Evolutionary conservation across 495 filamentous ascomycete genomes (phyloP), one percentile per base, ranked within the genome.

Genomic region (Pseudevernia furfuracea): DNA sequence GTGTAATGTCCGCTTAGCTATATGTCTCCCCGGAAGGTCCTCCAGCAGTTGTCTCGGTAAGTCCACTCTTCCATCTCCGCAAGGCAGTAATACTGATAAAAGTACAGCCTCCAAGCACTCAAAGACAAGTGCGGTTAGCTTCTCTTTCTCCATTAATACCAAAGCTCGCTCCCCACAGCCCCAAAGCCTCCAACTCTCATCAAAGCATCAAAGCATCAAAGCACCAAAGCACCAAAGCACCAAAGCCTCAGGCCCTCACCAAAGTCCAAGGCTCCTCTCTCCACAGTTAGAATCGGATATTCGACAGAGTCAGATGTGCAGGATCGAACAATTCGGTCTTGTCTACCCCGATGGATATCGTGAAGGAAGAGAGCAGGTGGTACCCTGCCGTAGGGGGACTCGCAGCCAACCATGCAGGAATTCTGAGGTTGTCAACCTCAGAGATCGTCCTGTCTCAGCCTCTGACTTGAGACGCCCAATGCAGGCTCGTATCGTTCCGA

Each of bases 1-100:
- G 62, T 61, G 66, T 55, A 25, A 68, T 65, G 62, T 60, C 34
- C 56, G 62, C 66, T 64, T 68, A 62, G 49, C 58, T 68, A 38
- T 41, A 68, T 68, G 66, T 63, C 57, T 65, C 41, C 66, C 21
- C 14, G 28, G n/a, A 34, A 49, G 21, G 43, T 60, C 23, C 57
- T 49, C 36, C 43, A 60, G 63, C 63, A 65, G 30, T 60, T 52
- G 63, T 65, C 63, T 46, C 56, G 55, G 56, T 58, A 60, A 38
- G 30, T 19, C 49, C 56, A 36, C 32, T 39, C 30, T 34, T 28
- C 23, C 39, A 25, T 58, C 19, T 44, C 48, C 48, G 59, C 41
- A 60, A 48, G 57, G 23, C 39, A 46, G 30, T 30, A 15, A 4
- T 3, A 53, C 52, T 55, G 9, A 55, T 21, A 19, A 1, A 8